A percentile compares a stretch with the other conserved stretches of the same genome.
Conservation (phyloP, 2,329 filamentous ascomycete genomes). For the Beauveria asiatica region DNA sequence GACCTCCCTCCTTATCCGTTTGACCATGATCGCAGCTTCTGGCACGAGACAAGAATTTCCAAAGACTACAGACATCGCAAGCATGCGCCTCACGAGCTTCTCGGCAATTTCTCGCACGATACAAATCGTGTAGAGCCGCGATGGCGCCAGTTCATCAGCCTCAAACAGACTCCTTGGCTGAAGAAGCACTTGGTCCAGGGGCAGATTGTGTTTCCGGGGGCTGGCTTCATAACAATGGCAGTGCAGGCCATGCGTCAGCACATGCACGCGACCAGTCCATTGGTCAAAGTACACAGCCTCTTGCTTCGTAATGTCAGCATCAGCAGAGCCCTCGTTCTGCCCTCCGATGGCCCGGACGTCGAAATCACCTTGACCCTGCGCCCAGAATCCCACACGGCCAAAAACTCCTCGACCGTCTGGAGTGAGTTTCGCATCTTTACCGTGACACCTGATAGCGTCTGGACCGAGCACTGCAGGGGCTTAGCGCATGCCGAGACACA, state of each 20-base stretch:
- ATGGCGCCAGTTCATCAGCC: neutral
- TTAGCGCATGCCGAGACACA: neutral
- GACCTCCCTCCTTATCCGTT: neutral
- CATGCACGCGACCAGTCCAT: neutral
- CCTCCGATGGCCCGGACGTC: neutral
- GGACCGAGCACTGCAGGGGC: conserved; percentile 12
- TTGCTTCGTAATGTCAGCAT: neutral
- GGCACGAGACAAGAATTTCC: neutral
- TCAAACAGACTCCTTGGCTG: neutral
- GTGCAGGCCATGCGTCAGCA: neutral
- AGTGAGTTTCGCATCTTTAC: conserved; percentile 13
- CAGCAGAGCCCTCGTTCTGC: neutral
- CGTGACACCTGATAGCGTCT: neutral
- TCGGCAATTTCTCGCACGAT: neutral
- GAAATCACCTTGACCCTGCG: neutral
- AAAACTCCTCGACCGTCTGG: conserved; percentile 9
- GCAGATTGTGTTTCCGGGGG: neutral
- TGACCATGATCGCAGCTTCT: neutral
- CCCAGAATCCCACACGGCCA: conserved; percentile 1
- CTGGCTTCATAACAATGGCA: neutral
- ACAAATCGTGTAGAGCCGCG: neutral
- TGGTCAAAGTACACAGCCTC: neutral
- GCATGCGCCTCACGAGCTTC: neutral
- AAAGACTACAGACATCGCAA: neutral
- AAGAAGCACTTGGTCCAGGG: neutral